Evolutionary conservation across 208 protist species (phyloP), one percentile per base, ranked within the genome.

Genomic region (Crithidia acanthocephali): DNA sequence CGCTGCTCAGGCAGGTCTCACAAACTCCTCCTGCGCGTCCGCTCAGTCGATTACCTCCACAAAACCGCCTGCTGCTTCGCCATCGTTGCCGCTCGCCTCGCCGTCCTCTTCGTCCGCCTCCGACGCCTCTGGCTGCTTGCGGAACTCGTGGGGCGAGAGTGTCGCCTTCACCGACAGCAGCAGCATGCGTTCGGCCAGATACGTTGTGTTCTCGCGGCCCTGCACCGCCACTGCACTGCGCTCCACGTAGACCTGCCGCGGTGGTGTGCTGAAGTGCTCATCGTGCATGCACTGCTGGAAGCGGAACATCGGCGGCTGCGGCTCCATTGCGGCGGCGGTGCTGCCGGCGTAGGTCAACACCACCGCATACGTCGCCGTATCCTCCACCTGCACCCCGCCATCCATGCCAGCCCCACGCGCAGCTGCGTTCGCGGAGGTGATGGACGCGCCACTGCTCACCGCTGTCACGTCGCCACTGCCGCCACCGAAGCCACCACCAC

Each of bases 121-220:
- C 22, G 32, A 53, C 18, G 50, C 75, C 18, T 47, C 47, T 20
- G 56, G 28, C 28, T 45, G 35, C 33, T 23, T 60, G 57, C 58
- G 45, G 25, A 59, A 32, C 53, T 68, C 52, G n/a, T 79, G 44
- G 8, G n/a, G 44, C 28, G 66, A 62, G 23, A 66, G 50, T 40
- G 73, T 67, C 40, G 55, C 71, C 72, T 80, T 78, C 7, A 90
- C 58, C n/a, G 86, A 94, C 27, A 78, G 77, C 23, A 96, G 83
- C 55, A 95, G 84, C 70, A 96, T 77, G 68, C 88, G 73, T 66
- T 96, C 89, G 23, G 80, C 79, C 0, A 93, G 56, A 72, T 95
- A 91, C 15, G 80, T 80, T 23, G 92, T 83, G 48, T 63, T 77
- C 68, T 93, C 92, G 3, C 89, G 80, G 0, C 86, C 88, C 8